These are phyloP conservation scores for Magnolia sinica DNA, from an alignment of 164 flowering plant species.

Conservation along the genomic window DNA sequence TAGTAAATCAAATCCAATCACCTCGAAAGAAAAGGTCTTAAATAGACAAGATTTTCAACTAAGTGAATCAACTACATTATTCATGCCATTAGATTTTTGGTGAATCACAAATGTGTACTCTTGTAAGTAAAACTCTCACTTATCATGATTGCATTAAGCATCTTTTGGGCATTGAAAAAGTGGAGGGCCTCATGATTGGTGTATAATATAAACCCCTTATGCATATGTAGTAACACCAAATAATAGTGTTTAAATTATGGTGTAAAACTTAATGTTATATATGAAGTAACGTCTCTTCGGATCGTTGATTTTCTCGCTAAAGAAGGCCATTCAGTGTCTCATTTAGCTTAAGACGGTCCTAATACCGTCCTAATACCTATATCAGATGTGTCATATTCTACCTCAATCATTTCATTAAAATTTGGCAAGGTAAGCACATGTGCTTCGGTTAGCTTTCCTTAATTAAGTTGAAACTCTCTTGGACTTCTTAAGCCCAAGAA, in stretches of 20 bases:
- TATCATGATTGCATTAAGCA: not conserved
- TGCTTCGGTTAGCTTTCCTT: not conserved
- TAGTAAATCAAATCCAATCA: slow-evolving; percentile 1
- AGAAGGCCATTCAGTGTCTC: not conserved
- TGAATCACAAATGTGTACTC: not conserved
- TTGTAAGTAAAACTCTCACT: slow-evolving; percentile 1
- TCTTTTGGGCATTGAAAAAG: not conserved
- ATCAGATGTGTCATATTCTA: not conserved
- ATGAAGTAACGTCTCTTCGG: not conserved
- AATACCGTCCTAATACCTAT: not conserved
- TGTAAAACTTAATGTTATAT: not conserved
- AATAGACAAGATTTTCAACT: not conserved
- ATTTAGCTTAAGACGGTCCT: not conserved
- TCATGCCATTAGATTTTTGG: not conserved
- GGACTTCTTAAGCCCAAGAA: not conserved
- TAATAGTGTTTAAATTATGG: not conserved
- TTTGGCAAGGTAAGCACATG: not conserved
- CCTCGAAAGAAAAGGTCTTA: not conserved
- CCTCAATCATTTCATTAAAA: not conserved
- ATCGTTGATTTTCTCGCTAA: not conserved
- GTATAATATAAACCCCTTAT: not conserved
- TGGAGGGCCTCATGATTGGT: not conserved
- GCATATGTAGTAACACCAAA: not conserved
- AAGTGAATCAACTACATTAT: slow-evolving; percentile 2
- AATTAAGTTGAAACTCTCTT: not conserved